A percentile compares a stretch with the other conserved stretches of the same genome.
phyloP scores from a whole-genome alignment of 306 rosid species.

The Sechiopsis laciniata region DNA sequence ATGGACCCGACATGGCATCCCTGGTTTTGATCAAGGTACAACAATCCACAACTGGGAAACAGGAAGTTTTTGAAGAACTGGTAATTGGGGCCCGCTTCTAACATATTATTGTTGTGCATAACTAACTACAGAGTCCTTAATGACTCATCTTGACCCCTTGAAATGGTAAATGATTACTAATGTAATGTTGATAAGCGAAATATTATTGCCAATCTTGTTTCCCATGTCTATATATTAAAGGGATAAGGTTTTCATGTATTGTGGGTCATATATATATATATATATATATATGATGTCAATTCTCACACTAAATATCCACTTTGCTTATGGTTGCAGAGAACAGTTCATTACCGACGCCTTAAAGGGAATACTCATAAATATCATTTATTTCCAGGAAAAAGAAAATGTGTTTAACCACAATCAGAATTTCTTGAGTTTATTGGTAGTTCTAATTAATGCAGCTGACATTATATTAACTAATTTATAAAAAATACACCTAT shows the following conservation, averaged over 20 bases:
- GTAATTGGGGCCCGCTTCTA: constrained; percentile 2
- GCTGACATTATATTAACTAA: background rate
- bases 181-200: background rate
- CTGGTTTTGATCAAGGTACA: constrained; percentile 51
- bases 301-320: background rate
- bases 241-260: background rate
- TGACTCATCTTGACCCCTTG: background rate
- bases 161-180: background rate
- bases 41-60: constrained; percentile 8
- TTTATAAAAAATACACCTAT: background rate
- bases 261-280: background rate
- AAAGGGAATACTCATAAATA: background rate
- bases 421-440: background rate
- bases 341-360: constrained; percentile 1
- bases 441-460: background rate
- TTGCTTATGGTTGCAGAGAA: background rate
- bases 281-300: background rate
- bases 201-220: background rate
- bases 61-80: background rate
- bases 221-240: constrained; percentile 6
- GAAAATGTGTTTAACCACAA: background rate
- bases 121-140: background rate
- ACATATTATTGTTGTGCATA: constrained; percentile 3
- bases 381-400: background rate
- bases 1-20: constrained; percentile 99